Evolutionary conservation across 2,329 filamentous ascomycete species (phyloP).

Genomic region (Fusarium sp.): DNA sequence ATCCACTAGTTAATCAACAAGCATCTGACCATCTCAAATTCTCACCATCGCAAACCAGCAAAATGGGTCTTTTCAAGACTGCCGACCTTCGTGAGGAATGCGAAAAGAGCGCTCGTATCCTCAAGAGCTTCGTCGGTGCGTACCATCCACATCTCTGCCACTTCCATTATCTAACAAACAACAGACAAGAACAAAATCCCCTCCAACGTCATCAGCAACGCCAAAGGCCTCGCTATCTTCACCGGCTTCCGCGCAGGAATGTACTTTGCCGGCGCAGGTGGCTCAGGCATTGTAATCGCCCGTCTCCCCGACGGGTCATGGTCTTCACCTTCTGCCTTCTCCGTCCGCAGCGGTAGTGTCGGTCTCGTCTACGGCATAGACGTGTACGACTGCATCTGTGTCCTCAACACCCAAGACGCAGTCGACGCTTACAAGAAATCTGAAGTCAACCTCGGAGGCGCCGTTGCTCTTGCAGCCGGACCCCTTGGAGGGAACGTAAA

Average conservation of each 20-base stretch:
- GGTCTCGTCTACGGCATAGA: conserved; percentile 10
- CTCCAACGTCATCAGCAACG: neutral
- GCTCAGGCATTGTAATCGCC: neutral
- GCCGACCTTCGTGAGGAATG: neutral
- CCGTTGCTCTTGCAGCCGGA: neutral
- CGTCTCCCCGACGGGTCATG: neutral
- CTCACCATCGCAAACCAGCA: neutral
- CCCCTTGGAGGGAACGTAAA: neutral
- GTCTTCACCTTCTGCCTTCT: neutral
- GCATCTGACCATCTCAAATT: too few relatives aligned
- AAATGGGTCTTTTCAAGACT: neutral
- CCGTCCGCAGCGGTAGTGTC: conserved; percentile 10
- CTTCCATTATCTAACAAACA: neutral
- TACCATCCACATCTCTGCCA: too few relatives aligned
- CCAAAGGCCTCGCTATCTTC: conserved; percentile 4
- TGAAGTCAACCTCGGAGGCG: conserved; percentile 4
- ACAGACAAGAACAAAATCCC: conserved; percentile 1
- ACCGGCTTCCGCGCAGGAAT: conserved; percentile 14
- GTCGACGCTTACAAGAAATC: conserved; percentile 1
- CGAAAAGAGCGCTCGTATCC: conserved; percentile 1
- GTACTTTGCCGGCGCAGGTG: conserved; percentile 8
- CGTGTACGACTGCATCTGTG: conserved; percentile 3
- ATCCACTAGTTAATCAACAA: too few relatives aligned
- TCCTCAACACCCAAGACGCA: conserved; percentile 1
- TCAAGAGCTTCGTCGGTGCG: neutral